Conservation (phyloP, 352 stramenopile genomes). For the Phytophthora sojae region DNA sequence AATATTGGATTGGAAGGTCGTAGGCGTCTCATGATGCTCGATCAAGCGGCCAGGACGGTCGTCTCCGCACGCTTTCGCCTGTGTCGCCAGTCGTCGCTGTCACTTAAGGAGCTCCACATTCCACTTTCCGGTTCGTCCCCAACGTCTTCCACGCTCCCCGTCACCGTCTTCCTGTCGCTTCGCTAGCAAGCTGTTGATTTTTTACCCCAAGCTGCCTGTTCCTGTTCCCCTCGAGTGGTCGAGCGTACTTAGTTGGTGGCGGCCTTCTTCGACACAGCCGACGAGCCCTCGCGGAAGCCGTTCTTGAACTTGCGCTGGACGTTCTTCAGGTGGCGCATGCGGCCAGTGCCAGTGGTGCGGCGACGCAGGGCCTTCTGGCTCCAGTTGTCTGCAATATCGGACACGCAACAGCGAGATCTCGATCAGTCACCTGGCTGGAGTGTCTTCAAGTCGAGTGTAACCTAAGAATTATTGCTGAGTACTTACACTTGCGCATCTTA, state of each 20-base stretch:
- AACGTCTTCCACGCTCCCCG: conserved; percentile 24
- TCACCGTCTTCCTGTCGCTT: conserved; percentile 46
- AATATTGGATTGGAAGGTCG: conserved; percentile 55
- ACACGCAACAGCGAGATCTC: not conserved
- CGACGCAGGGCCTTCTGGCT: conserved; percentile 98
- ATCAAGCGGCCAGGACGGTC: conserved; percentile 10
- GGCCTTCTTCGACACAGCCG: conserved; percentile 89
- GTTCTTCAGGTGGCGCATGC: conserved; percentile 99
- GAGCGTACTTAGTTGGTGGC: conserved; percentile 85
- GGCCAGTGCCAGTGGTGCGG: conserved; percentile 96
- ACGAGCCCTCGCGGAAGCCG: conserved; percentile 97
- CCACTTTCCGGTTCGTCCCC: conserved; percentile 26
- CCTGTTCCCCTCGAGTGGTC: conserved; percentile 28
- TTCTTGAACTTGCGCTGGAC: conserved; percentile 99
- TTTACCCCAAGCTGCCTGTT: conserved; percentile 51
- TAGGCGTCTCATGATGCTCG: conserved; percentile 27
- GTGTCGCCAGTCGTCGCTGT: conserved; percentile 16
- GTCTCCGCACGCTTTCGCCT: conserved; percentile 28
- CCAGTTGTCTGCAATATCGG: conserved; percentile 92
- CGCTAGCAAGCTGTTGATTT: conserved; percentile 41
- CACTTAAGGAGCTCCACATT: conserved; percentile 17
- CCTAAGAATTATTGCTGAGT: not conserved
- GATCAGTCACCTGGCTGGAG: no score
- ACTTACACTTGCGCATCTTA: conserved; percentile 97
- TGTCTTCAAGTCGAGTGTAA: no score